These are phyloP conservation scores for Pleoardoris graminearum DNA, from an alignment of 2,329 filamentous ascomycete genomes.

Conservation along the genomic window DNA sequence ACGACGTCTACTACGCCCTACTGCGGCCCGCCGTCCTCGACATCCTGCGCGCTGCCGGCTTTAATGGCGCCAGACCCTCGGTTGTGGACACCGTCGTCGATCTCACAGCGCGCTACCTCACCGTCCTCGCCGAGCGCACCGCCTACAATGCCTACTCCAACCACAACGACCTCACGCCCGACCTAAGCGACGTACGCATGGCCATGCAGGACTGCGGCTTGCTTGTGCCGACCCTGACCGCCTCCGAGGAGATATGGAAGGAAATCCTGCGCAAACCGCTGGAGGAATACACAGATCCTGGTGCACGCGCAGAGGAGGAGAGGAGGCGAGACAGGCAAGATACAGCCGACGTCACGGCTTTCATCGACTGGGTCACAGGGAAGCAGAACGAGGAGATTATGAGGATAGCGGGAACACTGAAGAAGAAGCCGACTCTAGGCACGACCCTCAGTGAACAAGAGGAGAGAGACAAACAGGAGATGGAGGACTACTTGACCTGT, in stretches of 20 bases:
- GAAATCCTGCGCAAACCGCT: constrained; percentile 54
- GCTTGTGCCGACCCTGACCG: constrained; percentile 68
- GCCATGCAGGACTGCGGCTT: constrained; percentile 82
- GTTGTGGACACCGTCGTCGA: constrained; percentile 89
- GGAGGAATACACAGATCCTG: constrained; percentile 47
- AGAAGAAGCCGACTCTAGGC: constrained; percentile 29
- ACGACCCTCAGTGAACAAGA: constrained; percentile 47
- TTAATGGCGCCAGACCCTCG: constrained; percentile 77
- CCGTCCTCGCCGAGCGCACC: constrained; percentile 72
- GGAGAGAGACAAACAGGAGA: constrained; percentile 49
- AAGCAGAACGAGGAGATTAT: constrained; percentile 77
- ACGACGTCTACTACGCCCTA: constrained; percentile 70
- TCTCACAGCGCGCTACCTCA: constrained; percentile 79
- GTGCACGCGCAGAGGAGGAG: constrained; percentile 48
- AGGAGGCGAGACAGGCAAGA: constrained; percentile 67
- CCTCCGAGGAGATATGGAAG: constrained; percentile 68
- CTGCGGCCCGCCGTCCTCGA: constrained; percentile 86
- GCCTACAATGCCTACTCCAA: constrained; percentile 72
- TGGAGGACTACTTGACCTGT: constrained; percentile 54
- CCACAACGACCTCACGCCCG: constrained; percentile 65
- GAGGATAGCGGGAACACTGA: constrained; percentile 72
- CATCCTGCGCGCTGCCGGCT: constrained; percentile 88
- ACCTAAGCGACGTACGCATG: constrained; percentile 78
- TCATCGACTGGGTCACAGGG: constrained; percentile 78
- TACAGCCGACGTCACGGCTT: constrained; percentile 73